phyloP scores from a whole-genome alignment of 1,139 yeast genomes.

The Eremothecium coryli region DNA sequence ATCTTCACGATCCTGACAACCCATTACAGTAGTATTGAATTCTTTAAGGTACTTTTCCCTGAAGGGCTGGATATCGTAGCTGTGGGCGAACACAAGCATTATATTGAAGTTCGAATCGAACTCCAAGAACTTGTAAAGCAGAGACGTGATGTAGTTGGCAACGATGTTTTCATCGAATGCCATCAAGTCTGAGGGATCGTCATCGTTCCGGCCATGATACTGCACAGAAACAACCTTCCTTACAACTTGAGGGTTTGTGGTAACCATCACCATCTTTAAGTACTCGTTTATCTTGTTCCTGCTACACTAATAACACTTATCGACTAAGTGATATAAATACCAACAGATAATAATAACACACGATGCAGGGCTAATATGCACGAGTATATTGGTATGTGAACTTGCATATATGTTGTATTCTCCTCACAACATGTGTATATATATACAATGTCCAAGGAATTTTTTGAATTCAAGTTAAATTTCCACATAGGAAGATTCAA shows the following conservation, averaged over 20 bases:
- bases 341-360: neutral
- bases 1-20: neutral
- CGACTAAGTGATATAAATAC: too few relatives aligned
- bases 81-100: conserved; percentile 5
- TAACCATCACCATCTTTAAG: neutral
- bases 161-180: neutral
- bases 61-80: conserved; percentile 5
- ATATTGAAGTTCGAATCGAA: conserved; percentile 3
- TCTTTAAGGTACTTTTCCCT: conserved; percentile 1
- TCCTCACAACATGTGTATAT: too few relatives aligned
- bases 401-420: too few relatives aligned
- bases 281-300: neutral
- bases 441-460: too few relatives aligned
- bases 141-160: conserved; percentile 4
- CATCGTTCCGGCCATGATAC: neutral
- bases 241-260: neutral
- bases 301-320: too few relatives aligned
- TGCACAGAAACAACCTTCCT: conserved; percentile 4
- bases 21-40: neutral
- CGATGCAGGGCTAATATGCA: too few relatives aligned
- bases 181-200: neutral
- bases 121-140: conserved; percentile 4
- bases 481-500: too few relatives aligned
- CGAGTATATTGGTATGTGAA: too few relatives aligned
- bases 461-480: too few relatives aligned